Evolutionary conservation across 257 asterid genomes (phyloP).

Genomic region (Nicotiana tomentosiformis): DNA sequence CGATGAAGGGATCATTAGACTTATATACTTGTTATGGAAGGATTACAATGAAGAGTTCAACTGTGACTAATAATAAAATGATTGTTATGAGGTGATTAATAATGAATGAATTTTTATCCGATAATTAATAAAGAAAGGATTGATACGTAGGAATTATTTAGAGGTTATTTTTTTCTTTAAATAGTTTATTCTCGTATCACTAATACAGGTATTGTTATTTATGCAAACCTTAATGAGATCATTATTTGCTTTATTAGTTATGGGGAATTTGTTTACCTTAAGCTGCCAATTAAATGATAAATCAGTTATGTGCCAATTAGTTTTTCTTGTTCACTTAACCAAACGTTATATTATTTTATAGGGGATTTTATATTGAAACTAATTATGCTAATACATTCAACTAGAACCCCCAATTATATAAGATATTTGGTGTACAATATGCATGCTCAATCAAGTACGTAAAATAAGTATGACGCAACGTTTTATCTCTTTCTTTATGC

Average conservation of each 20-base stretch:
- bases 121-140: background rate
- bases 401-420: background rate
- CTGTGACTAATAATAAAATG: background rate
- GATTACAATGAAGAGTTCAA: background rate
- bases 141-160: background rate
- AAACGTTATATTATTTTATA: background rate
- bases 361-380: background rate
- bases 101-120: no score
- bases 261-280: background rate
- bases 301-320: background rate
- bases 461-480: background rate
- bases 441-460: background rate
- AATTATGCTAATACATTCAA: background rate
- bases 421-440: background rate
- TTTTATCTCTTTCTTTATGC: background rate
- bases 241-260: background rate
- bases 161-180: background rate
- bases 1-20: background rate
- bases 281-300: background rate
- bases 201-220: background rate
- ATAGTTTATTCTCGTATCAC: background rate
- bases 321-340: no score
- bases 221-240: no score
- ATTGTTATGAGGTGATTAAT: background rate
- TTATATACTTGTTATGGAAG: background rate